phyloP scores from a whole-genome alignment of 2,329 filamentous ascomycete genomes.

The Fusarium sp. region DNA sequence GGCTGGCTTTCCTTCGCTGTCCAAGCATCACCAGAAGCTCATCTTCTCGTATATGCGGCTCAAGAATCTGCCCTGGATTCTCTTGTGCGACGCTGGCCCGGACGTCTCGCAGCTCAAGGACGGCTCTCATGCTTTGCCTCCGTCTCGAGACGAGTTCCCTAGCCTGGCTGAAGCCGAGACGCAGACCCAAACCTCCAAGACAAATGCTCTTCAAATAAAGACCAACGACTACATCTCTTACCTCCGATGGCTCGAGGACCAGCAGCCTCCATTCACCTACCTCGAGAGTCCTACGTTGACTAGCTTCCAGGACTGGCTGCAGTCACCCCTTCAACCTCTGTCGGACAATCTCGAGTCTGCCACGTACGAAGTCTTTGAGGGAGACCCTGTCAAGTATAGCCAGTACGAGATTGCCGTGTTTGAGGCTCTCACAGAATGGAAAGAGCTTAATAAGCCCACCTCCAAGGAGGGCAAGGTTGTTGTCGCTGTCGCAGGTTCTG shows the following conservation, averaged over 20 bases:
- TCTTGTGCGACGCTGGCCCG: slow-evolving; percentile 70
- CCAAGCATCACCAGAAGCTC: slow-evolving; percentile 67
- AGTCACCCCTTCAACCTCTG: slow-evolving; percentile 91
- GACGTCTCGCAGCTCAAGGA: slow-evolving; percentile 48
- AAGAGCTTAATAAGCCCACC: slow-evolving; percentile 73
- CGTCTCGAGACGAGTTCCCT: slow-evolving; percentile 68
- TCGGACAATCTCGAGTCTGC: slow-evolving; percentile 97
- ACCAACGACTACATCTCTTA: slow-evolving; percentile 72
- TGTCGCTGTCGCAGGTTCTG: slow-evolving; percentile 91
- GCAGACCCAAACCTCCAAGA: slow-evolving; percentile 47
- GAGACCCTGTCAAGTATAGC: slow-evolving; percentile 96
- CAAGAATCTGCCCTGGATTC: slow-evolving; percentile 68
- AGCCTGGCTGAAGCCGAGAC: slow-evolving; percentile 71
- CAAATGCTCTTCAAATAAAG: slow-evolving; percentile 40
- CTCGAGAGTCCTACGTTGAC: slow-evolving; percentile 63
- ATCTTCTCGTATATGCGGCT: slow-evolving; percentile 71
- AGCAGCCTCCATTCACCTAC: slow-evolving; percentile 70
- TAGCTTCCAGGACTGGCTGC: slow-evolving; percentile 89
- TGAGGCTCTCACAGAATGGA: slow-evolving; percentile 84
- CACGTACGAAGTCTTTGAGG: slow-evolving; percentile 98
- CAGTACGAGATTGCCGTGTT: slow-evolving; percentile 90
- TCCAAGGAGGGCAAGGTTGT: slow-evolving; percentile 77
- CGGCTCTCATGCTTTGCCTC: slow-evolving; percentile 36
- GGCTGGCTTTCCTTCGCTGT: slow-evolving; percentile 68
- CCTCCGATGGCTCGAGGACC: slow-evolving; percentile 82